Conservation (phyloP, 805 yeast genomes). For the Tetrapisispora nanseiensis region DNA sequence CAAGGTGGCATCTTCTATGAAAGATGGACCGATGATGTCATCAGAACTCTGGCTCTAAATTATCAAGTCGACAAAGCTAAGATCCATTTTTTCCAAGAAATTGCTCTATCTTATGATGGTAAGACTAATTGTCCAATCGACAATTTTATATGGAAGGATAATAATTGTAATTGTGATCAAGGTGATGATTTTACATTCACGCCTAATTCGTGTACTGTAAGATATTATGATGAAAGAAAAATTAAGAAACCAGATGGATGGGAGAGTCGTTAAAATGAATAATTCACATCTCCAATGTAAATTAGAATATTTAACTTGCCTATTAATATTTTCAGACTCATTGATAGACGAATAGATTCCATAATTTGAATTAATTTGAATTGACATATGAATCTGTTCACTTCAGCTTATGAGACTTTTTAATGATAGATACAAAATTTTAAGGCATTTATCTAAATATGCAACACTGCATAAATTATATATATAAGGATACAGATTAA, state of each 20-base stretch:
- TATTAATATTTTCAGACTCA: no score
- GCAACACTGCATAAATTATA: no score
- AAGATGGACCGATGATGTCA: slow-evolving; percentile 92
- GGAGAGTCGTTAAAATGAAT: slow-evolving; percentile 30
- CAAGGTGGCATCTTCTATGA: slow-evolving; percentile 81
- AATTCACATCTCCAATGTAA: background rate
- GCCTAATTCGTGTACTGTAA: slow-evolving; percentile 53
- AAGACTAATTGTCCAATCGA: slow-evolving; percentile 68
- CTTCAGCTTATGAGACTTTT: no score
- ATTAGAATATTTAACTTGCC: background rate
- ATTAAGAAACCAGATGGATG: slow-evolving; percentile 50
- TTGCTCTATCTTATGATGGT: slow-evolving; percentile 73
- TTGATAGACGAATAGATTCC: no score
- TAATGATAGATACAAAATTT: no score
- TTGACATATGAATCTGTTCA: no score
- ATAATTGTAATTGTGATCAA: slow-evolving; percentile 66
- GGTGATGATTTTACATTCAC: slow-evolving; percentile 58
- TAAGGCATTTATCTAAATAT: no score
- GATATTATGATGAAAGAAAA: slow-evolving; percentile 41
- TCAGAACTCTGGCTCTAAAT: slow-evolving; percentile 71
- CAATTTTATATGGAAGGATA: slow-evolving; percentile 40
- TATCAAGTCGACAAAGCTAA: slow-evolving; percentile 54
- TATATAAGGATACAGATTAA: no score
- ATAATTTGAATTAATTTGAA: no score
- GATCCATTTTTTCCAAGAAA: slow-evolving; percentile 66